These are phyloP conservation scores for Ceratobasidium sp. DNA, from an alignment of 1,284 basidiomycete genomes.

Conservation along the genomic window DNA sequence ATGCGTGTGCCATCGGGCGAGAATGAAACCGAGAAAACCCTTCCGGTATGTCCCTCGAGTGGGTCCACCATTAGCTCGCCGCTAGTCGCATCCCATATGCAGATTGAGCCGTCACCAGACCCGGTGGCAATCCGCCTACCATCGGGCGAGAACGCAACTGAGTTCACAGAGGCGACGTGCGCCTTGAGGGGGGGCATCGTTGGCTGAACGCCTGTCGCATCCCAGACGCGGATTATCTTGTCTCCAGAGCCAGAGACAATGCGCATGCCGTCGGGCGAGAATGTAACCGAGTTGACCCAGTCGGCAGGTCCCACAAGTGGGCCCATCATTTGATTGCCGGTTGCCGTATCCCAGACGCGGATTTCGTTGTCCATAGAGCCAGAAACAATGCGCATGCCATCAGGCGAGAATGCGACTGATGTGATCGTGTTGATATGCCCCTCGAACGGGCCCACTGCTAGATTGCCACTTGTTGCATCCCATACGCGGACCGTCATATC, in stretches of 20 bases:
- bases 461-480: not conserved
- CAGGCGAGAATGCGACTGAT: not conserved
- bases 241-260: slow-evolving; percentile 24
- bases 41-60: not conserved
- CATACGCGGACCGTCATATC: not conserved
- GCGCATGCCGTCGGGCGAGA: slow-evolving; percentile 19
- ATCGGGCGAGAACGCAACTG: slow-evolving; percentile 17
- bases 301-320: not conserved
- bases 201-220: not conserved
- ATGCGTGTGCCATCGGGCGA: slow-evolving; percentile 1
- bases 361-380: not conserved
- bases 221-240: slow-evolving; percentile 17
- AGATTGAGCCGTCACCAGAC: slow-evolving; percentile 7
- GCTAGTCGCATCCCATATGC: not conserved
- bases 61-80: not conserved
- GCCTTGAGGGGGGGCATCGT: not conserved
- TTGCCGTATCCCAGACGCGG: not conserved
- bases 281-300: not conserved
- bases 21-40: not conserved
- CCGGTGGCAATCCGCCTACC: not conserved
- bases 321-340: not conserved
- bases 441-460: slow-evolving; percentile 22
- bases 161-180: not conserved
- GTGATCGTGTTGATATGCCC: not conserved
- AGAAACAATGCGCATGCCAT: not conserved